Evolutionary conservation across 345 rosid species (phyloP).

Genomic region (Noccaea caerulescens): DNA sequence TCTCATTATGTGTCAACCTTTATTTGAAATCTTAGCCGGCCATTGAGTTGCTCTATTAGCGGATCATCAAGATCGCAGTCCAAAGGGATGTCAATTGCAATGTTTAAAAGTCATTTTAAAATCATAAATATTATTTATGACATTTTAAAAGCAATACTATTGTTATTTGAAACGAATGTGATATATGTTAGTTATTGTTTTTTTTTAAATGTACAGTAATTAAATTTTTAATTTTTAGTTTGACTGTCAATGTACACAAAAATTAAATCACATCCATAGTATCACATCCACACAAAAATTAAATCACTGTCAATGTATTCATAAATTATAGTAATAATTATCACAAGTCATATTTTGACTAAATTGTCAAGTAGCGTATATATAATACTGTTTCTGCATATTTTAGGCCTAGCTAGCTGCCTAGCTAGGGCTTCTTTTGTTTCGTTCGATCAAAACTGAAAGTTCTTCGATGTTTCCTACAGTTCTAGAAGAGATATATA

Average conservation of each 20-base stretch:
- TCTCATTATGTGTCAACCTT: too few relatives aligned
- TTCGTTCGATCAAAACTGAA: constrained; percentile 27
- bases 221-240: background rate
- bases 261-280: background rate
- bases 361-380: background rate
- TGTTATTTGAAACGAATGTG: background rate
- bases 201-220: background rate
- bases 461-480: constrained; percentile 33
- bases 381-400: constrained; percentile 11
- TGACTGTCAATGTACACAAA: background rate
- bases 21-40: too few relatives aligned
- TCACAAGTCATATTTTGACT: constrained; percentile 1
- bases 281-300: background rate
- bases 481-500: constrained; percentile 1
- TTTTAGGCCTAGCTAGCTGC: constrained; percentile 25
- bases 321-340: background rate
- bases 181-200: background rate
- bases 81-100: too few relatives aligned
- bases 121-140: background rate
- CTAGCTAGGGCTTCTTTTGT: constrained; percentile 36
- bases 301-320: background rate
- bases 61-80: too few relatives aligned
- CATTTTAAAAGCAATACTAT: too few relatives aligned
- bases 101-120: background rate
- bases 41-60: too few relatives aligned